Evolutionary conservation across 2,329 filamentous ascomycete genomes (phyloP).

Genomic region (Fusarium vanettenii): DNA sequence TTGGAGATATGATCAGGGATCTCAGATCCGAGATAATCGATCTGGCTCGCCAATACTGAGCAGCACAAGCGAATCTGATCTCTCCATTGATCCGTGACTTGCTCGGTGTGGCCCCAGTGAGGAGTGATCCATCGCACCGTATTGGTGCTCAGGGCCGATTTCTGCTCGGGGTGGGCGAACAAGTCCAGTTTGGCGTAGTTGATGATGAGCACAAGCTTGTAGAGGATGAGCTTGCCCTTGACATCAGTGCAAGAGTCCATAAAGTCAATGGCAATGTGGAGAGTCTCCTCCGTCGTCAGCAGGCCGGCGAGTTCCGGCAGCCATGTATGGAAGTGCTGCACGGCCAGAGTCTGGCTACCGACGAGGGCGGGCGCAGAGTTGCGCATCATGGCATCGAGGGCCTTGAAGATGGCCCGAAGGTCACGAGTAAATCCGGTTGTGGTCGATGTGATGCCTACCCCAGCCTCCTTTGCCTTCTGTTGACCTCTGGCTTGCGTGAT

Average conservation of each 20-base stretch:
- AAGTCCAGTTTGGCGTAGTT: constrained; percentile 87
- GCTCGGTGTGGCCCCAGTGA: constrained; percentile 84
- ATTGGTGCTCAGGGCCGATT: constrained; percentile 79
- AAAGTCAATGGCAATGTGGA: constrained; percentile 92
- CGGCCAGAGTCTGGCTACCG: constrained; percentile 92
- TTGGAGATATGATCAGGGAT: constrained; percentile 92
- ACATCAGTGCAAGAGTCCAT: constrained; percentile 90
- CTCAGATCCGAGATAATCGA: constrained; percentile 80
- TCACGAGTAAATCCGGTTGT: constrained; percentile 83
- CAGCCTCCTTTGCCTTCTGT: constrained; percentile 88
- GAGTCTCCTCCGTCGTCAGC: constrained; percentile 83
- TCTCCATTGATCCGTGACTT: constrained; percentile 86
- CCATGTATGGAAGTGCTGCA: constrained; percentile 98
- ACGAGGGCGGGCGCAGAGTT: constrained; percentile 87
- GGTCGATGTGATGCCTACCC: constrained; percentile 83
- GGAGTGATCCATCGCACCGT: constrained; percentile 92
- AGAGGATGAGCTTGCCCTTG: constrained; percentile 90
- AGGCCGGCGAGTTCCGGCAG: constrained; percentile 87
- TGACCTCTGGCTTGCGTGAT: constrained; percentile 90
- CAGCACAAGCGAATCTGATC: constrained; percentile 95
- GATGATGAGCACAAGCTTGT: constrained; percentile 92
- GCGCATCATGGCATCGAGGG: constrained; percentile 89
- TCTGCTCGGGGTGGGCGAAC: constrained; percentile 82
- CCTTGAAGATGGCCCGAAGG: constrained; percentile 87
- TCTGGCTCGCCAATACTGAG: constrained; percentile 88